These are phyloP conservation scores for Trebouxia gelatinosa DNA, from an alignment of 163 green algal species.

Conservation along the genomic window DNA sequence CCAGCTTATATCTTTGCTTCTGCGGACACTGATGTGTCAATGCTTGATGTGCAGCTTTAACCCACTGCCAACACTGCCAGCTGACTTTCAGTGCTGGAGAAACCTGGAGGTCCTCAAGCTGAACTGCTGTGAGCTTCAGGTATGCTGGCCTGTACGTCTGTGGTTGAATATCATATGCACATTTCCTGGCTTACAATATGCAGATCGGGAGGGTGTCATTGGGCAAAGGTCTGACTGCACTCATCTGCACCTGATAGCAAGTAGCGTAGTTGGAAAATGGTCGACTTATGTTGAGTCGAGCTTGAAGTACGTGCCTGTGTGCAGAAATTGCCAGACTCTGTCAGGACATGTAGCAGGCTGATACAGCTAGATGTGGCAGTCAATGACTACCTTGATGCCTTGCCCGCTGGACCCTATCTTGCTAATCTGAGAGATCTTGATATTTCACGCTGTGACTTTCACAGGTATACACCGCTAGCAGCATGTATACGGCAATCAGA, in stretches of 20 bases:
- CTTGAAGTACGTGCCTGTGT: too few species aligned
- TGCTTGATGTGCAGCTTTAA: conserved; percentile 28
- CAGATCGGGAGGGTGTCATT: too few species aligned
- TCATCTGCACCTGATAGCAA: too few species aligned
- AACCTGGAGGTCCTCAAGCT: conserved; percentile 26
- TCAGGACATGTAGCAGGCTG: conserved; percentile 1
- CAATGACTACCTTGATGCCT: conserved; percentile 14
- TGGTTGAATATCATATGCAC: too few species aligned
- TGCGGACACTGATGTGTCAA: too few species aligned
- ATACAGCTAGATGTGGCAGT: conserved; percentile 11
- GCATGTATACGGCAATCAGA: too few species aligned
- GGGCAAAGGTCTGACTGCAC: too few species aligned
- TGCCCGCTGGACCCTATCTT: background rate
- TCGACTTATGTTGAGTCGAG: too few species aligned
- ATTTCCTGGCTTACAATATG: too few species aligned
- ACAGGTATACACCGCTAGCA: too few species aligned
- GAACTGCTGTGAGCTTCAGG: conserved; percentile 24
- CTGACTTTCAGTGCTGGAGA: conserved; percentile 19
- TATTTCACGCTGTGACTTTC: conserved; percentile 14
- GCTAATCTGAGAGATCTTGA: conserved; percentile 3
- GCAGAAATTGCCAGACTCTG: conserved; percentile 23
- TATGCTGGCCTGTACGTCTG: background rate
- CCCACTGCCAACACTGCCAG: conserved; percentile 10
- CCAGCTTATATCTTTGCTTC: too few species aligned
- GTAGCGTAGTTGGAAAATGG: too few species aligned